Evolutionary conservation across 345 rosid genomes (phyloP).

Genomic region (Noccaea caerulescens): DNA sequence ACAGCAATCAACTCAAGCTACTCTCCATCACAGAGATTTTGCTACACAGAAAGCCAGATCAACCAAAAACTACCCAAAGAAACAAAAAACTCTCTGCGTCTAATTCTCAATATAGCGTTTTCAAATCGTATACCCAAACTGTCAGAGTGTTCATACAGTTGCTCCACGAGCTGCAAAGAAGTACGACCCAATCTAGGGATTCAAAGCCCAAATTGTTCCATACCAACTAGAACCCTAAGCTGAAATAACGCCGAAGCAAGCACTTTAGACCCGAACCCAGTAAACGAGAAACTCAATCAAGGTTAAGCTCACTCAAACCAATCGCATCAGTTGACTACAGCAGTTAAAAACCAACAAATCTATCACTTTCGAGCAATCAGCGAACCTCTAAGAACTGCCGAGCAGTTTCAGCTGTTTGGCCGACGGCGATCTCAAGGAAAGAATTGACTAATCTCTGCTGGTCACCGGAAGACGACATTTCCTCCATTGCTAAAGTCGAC

Average conservation of each 20-base stretch:
- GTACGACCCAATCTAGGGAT: conserved; percentile 34
- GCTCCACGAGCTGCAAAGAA: background rate
- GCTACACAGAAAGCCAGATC: conserved; percentile 15
- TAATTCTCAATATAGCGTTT: conserved; percentile 11
- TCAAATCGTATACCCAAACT: conserved; percentile 6
- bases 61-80: background rate
- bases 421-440: conserved; percentile 97
- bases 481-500: conserved; percentile 47
- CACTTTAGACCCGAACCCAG: conserved; percentile 2
- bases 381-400: conserved; percentile 83
- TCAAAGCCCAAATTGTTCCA: conserved; percentile 30
- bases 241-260: conserved; percentile 1
- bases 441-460: conserved; percentile 82
- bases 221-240: conserved; percentile 18
- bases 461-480: conserved; percentile 56
- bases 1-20: background rate
- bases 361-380: conserved; percentile 11
- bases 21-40: conserved; percentile 25
- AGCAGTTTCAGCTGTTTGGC: conserved; percentile 90
- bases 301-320: conserved; percentile 32
- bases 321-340: conserved; percentile 9
- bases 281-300: conserved; percentile 16
- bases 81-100: background rate
- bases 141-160: background rate
- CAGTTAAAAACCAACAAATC: conserved; percentile 26